phyloP scores from a whole-genome alignment of 345 rosid genomes.

The Moricandia moricandioides region DNA sequence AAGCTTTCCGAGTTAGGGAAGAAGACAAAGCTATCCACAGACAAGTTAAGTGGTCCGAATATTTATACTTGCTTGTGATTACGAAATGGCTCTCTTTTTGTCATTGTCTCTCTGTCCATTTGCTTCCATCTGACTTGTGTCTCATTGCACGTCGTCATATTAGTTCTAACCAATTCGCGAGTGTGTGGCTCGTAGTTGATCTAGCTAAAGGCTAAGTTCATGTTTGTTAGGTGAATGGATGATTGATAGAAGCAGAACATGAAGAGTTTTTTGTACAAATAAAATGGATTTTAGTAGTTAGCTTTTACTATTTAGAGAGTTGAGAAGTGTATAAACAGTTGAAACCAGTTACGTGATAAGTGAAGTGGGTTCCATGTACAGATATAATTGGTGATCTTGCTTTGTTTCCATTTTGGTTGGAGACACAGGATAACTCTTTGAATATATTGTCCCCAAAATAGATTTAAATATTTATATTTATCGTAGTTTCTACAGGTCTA shows the following conservation, averaged over 20 bases:
- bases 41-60: constrained; percentile 32
- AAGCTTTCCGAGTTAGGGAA: constrained; percentile 18
- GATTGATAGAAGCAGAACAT: constrained; percentile 16
- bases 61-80: constrained; percentile 13
- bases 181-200: constrained; percentile 15
- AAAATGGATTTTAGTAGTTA: constrained; percentile 31
- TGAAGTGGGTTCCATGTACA: constrained; percentile 36
- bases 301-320: constrained; percentile 25
- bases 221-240: constrained; percentile 11
- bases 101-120: constrained; percentile 28
- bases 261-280: constrained; percentile 5
- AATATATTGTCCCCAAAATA: constrained; percentile 11
- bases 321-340: constrained; percentile 32
- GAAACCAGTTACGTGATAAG: constrained; percentile 28
- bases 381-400: constrained; percentile 27
- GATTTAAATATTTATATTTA: background rate
- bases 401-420: constrained; percentile 35
- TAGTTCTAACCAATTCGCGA: background rate
- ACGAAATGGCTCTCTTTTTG: constrained; percentile 18
- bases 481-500: constrained; percentile 1
- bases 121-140: constrained; percentile 25
- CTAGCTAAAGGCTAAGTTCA: constrained; percentile 7
- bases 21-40: constrained; percentile 33
- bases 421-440: constrained; percentile 31
- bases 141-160: background rate